Evolutionary conservation across 148 eudicot genomes (phyloP), one percentile per base, ranked within the genome.

Genomic region (Heliamphora exappendiculata): DNA sequence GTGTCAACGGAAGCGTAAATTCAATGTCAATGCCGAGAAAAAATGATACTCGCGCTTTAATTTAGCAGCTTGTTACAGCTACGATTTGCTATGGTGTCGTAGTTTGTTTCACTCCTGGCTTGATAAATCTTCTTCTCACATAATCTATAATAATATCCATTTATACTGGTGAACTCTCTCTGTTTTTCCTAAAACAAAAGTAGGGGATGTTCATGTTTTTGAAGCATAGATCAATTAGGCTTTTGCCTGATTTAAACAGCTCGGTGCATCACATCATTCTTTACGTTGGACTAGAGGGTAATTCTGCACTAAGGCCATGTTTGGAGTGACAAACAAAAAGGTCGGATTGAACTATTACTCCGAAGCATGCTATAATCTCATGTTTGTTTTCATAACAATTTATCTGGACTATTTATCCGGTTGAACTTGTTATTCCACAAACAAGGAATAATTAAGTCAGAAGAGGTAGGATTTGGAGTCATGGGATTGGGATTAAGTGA

Each of bases 131-230:
- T 31, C n/a, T 17, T 58, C 17, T 11, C 34, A n/a, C n/a, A n/a
- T n/a, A 10, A 3, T 11, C 7, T 60, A n/a, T n/a, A n/a, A n/a
- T n/a, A n/a, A n/a, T n/a, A n/a, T n/a, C n/a, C n/a, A n/a, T 70
- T 70, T 58, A 26, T 28, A 70, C 74, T 70, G 55, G 73, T 28
- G 73, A 70, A 70, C n/a, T n/a, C 58, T 49, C 73, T 49, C 73
- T 47, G 26, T 29, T 57, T 49, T 69, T 5, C 13, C 3, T 20
- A 34, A 36, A 17, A 36, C 41, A 19, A 22, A 20, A 19, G 42
- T 50, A 42, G 29, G 74, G 42, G 59, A 33, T 28, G 74, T 70
- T 70, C 59, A 29, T 50, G 59, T 70, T 70, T 70, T 42, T 12
- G 74, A 70, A 70, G 74, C 74, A 70, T 70, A 70, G 59, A 70